A percentile compares a stretch with the other conserved stretches of the same genome.
phyloP scores from a whole-genome alignment of 163 green algal species.

The Scenedesmus sp. region DNA sequence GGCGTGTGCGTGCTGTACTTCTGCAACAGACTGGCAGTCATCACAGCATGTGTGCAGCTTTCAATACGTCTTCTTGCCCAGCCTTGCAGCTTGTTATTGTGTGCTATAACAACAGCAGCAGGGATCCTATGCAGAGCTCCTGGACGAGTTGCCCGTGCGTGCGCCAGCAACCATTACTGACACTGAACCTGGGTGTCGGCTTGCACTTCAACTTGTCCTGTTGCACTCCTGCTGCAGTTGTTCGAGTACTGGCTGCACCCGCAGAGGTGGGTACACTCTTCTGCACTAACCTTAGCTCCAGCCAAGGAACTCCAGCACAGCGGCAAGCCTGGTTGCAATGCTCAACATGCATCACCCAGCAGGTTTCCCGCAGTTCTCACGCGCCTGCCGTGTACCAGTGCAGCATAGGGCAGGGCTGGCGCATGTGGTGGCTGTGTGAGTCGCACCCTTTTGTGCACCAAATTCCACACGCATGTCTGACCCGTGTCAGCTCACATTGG shows the following conservation, averaged over 20 bases:
- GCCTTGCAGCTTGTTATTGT: neutral
- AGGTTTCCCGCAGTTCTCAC: too few relatives aligned
- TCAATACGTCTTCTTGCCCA: neutral
- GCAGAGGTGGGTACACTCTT: neutral
- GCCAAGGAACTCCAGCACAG: neutral
- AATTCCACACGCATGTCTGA: too few relatives aligned
- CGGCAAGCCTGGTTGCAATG: neutral
- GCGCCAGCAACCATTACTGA: neutral
- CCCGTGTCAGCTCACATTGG: neutral
- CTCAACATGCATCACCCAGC: neutral
- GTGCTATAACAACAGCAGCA: neutral
- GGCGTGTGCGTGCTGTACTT: neutral
- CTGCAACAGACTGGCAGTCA: neutral
- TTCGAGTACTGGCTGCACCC: conserved; percentile 59
- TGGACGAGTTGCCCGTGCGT: neutral
- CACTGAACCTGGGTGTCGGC: neutral
- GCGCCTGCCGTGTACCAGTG: too few relatives aligned
- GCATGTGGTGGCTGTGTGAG: neutral
- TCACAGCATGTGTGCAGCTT: neutral
- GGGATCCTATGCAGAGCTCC: neutral
- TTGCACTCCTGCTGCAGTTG: conserved; percentile 1
- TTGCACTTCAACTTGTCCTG: neutral
- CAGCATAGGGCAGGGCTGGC: neutral
- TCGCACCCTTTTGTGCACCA: too few relatives aligned
- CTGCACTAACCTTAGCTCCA: neutral